Evolutionary conservation across 2,329 filamentous ascomycete genomes (phyloP).

Genomic region (Penicillium sp.): DNA sequence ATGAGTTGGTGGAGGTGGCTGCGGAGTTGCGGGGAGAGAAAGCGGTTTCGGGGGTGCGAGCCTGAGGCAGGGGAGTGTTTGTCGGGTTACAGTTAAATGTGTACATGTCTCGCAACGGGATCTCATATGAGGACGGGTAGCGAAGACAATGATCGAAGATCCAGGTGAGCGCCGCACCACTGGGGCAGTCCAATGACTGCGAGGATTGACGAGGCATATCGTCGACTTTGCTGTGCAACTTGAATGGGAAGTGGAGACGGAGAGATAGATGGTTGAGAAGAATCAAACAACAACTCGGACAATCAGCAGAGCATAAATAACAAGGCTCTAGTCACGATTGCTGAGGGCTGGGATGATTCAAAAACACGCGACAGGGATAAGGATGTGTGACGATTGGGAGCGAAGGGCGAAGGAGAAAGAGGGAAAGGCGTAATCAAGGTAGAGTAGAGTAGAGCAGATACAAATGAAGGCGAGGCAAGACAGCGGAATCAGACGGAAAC

Average conservation of each 20-base stretch:
- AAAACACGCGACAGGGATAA: constrained; percentile 15
- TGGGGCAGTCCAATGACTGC: constrained; percentile 30
- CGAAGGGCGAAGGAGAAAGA: constrained; percentile 1
- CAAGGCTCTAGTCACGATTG: constrained; percentile 8
- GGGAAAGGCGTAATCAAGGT: background rate
- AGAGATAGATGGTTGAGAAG: background rate
- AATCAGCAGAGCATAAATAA: constrained; percentile 12
- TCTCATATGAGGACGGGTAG: constrained; percentile 67
- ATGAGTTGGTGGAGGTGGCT: constrained; percentile 33
- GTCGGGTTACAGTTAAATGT: constrained; percentile 64
- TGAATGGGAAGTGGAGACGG: background rate
- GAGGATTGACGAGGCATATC: constrained; percentile 14
- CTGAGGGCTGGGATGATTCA: constrained; percentile 19
- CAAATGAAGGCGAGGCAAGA: background rate
- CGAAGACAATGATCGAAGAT: constrained; percentile 65
- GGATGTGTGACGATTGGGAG: constrained; percentile 12
- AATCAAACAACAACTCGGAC: background rate
- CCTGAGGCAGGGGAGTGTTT: constrained; percentile 36
- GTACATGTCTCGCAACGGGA: constrained; percentile 70
- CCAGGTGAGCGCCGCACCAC: constrained; percentile 53
- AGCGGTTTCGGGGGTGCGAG: constrained; percentile 37
- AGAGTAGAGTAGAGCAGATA: background rate
- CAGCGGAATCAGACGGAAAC: constrained; percentile 2
- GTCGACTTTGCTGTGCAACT: background rate
- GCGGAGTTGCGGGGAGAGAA: constrained; percentile 41